Evolutionary conservation across 225 moss, liverwort and hornwort genomes (phyloP).

Genomic region (Bryoerythrophyllum caledonicum): DNA sequence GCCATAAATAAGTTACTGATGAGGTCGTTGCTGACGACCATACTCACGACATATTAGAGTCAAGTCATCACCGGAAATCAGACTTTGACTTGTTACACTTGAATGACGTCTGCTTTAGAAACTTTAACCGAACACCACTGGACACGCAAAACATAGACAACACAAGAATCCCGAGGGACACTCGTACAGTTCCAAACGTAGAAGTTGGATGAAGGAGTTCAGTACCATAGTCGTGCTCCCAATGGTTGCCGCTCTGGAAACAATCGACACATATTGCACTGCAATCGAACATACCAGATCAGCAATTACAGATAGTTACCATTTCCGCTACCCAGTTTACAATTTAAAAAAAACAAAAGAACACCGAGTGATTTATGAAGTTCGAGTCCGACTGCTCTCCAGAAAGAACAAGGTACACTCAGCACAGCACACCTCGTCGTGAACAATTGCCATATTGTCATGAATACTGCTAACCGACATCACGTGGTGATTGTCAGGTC

Average conservation of each 20-base stretch:
- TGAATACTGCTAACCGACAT: background rate
- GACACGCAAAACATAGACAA: background rate
- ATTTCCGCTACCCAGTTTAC: background rate
- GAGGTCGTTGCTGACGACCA: background rate
- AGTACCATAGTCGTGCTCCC: constrained; percentile 79
- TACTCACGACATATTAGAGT: background rate
- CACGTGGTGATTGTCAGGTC: constrained; percentile 7
- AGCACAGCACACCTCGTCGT: background rate
- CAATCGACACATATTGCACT: constrained; percentile 87
- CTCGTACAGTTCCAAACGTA: background rate
- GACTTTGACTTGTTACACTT: background rate
- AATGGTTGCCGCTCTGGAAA: constrained; percentile 75
- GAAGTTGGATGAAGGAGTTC: background rate
- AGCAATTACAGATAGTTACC: background rate
- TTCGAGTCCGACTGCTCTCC: background rate
- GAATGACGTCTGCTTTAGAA: background rate
- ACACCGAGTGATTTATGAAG: background rate
- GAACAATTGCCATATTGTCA: background rate
- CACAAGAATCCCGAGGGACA: constrained; percentile 1
- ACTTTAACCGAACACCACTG: background rate
- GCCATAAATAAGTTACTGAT: background rate
- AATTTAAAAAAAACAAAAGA: background rate
- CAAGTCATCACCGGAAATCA: background rate
- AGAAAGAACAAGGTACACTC: background rate
- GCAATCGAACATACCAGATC: constrained; percentile 29